phyloP scores from a whole-genome alignment of 768 basidiomycete genomes.

The Clitopilus hobsonii region DNA sequence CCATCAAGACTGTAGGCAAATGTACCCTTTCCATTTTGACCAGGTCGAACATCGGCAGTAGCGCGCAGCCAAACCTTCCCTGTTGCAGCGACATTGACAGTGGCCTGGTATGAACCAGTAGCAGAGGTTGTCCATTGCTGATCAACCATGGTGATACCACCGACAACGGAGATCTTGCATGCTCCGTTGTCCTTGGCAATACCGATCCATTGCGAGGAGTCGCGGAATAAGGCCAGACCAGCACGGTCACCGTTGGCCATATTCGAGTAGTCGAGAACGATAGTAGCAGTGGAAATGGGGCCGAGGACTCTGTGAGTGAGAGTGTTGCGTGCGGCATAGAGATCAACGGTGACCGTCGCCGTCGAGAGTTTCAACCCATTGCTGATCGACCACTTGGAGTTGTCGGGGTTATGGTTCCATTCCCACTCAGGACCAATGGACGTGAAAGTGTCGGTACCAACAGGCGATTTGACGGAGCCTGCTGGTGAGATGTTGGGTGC shows the following conservation, averaged over 20 bases:
- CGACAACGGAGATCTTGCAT: slow-evolving; percentile 8
- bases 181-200: slow-evolving; percentile 7
- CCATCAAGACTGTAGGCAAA: slow-evolving; percentile 12
- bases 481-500: slow-evolving; percentile 6
- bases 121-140: slow-evolving; percentile 9
- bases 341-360: slow-evolving; percentile 13
- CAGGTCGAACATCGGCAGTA: slow-evolving; percentile 7
- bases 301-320: slow-evolving; percentile 13
- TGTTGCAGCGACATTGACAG: slow-evolving; percentile 4
- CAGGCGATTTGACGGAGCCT: slow-evolving; percentile 6
- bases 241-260: slow-evolving; percentile 14
- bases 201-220: slow-evolving; percentile 11
- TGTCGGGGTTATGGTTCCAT: slow-evolving; percentile 17
- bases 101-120: slow-evolving; percentile 10
- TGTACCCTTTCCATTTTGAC: slow-evolving; percentile 6
- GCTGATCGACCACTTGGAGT: slow-evolving; percentile 10
- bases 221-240: slow-evolving; percentile 15
- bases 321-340: slow-evolving; percentile 14
- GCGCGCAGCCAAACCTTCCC: slow-evolving; percentile 11
- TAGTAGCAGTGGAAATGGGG: slow-evolving; percentile 12
- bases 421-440: slow-evolving; percentile 12
- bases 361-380: slow-evolving; percentile 14
- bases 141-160: slow-evolving; percentile 12
- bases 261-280: slow-evolving; percentile 8
- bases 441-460: slow-evolving; percentile 13